Percentiles rank a stretch among this genome's conserved stretches.
These are phyloP conservation scores for Talaromyces sp. DNA, from an alignment of 2,329 filamentous ascomycete genomes.

Conservation along the genomic window DNA sequence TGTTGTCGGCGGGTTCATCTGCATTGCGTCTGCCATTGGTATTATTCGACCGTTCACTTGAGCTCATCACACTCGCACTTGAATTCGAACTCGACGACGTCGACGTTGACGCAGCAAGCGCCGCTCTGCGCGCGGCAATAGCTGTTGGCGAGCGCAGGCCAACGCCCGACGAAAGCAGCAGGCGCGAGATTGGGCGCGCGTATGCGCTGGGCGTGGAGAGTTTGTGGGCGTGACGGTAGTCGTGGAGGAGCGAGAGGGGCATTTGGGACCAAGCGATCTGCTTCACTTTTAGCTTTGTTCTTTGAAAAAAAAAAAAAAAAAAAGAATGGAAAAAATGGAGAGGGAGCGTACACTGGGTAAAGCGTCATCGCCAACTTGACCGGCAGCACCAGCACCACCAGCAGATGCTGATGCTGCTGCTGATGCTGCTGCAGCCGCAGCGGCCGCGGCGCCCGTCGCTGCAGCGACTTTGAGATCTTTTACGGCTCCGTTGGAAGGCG, in stretches of 20 bases:
- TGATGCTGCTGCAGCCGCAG: neutral
- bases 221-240: constrained; percentile 46
- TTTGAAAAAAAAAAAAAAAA: neutral
- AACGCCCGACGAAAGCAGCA: constrained; percentile 43
- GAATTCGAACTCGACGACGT: neutral
- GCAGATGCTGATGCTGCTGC: neutral
- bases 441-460: constrained; percentile 10
- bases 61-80: neutral
- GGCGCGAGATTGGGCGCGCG: constrained; percentile 41
- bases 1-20: neutral
- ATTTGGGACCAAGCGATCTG: constrained; percentile 43
- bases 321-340: neutral
- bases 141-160: constrained; percentile 43
- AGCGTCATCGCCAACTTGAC: constrained; percentile 9
- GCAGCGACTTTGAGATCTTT: constrained; percentile 20
- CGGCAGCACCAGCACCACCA: neutral
- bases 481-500: neutral
- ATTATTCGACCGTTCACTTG: neutral
- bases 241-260: constrained; percentile 42
- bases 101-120: constrained; percentile 7
- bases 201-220: constrained; percentile 41
- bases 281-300: neutral
- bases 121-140: constrained; percentile 34
- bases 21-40: constrained; percentile 11
- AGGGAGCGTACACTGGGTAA: constrained; percentile 8